Conservation (phyloP, 2,329 filamentous ascomycete genomes). For the Neofusicoccum ribis region DNA sequence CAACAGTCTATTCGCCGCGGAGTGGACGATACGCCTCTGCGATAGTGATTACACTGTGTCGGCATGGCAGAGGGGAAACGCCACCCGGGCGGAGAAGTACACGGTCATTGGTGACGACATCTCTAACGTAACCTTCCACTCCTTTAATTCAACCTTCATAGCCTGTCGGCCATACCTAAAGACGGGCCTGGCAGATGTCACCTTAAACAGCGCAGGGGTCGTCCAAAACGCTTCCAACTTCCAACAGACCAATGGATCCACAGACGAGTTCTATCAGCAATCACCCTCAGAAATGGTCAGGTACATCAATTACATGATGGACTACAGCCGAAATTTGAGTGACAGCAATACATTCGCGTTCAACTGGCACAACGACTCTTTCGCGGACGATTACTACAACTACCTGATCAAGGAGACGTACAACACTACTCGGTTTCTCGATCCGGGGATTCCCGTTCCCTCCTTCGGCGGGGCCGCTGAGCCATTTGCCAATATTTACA, state of each 20-base stretch:
- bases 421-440: conserved; percentile 37
- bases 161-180: conserved; percentile 38
- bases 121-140: conserved; percentile 3
- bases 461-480: conserved; percentile 28
- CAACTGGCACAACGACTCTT: conserved; percentile 48
- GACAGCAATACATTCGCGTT: too few relatives aligned
- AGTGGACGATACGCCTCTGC: background rate
- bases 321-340: background rate
- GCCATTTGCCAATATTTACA: conserved; percentile 34
- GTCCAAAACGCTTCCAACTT: background rate
- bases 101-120: background rate
- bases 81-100: background rate
- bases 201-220: background rate
- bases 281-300: background rate
- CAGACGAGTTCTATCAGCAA: background rate
- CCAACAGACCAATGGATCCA: background rate
- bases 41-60: background rate
- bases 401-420: conserved; percentile 43
- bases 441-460: conserved; percentile 37
- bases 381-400: conserved; percentile 48
- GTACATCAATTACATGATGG: background rate
- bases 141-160: conserved; percentile 29
- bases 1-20: background rate
- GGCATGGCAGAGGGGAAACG: background rate
- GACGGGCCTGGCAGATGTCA: conserved; percentile 36